Percentiles rank a stretch among this genome's conserved stretches.
phyloP scores from a whole-genome alignment of 768 basidiomycete genomes.

The Cubamyces lactineus region DNA sequence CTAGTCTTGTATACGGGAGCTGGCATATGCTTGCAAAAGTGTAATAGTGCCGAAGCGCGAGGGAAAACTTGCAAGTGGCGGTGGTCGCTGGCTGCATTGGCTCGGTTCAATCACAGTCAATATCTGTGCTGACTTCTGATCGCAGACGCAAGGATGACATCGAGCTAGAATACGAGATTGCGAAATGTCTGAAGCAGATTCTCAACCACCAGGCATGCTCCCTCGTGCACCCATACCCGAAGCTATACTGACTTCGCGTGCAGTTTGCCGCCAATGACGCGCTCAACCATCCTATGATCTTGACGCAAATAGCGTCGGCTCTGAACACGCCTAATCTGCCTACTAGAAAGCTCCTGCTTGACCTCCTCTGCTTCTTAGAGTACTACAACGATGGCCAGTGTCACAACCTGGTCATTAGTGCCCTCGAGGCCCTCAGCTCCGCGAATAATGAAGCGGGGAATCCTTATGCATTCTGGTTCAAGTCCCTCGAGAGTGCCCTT shows the following conservation, averaged over 20 bases:
- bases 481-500: slow-evolving; percentile 72
- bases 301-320: slow-evolving; percentile 80
- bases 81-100: no score
- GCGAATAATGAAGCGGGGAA: slow-evolving; percentile 60
- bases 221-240: slow-evolving; percentile 1
- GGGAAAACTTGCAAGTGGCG: no score
- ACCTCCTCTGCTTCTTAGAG: slow-evolving; percentile 75
- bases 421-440: slow-evolving; percentile 72
- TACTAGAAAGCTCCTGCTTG: slow-evolving; percentile 77
- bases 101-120: no score
- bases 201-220: slow-evolving; percentile 64
- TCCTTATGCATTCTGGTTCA: slow-evolving; percentile 88
- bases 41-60: no score
- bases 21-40: no score
- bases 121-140: not conserved
- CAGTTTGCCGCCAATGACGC: slow-evolving; percentile 75
- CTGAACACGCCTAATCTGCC: slow-evolving; percentile 80
- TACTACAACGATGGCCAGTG: slow-evolving; percentile 66
- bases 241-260: not conserved
- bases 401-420: slow-evolving; percentile 70
- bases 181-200: slow-evolving; percentile 84
- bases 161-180: slow-evolving; percentile 81
- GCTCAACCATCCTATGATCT: slow-evolving; percentile 68
- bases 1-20: no score
- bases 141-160: slow-evolving; percentile 65